phyloP scores from a whole-genome alignment of 495 filamentous ascomycete species.

The Xylaria sp. region DNA sequence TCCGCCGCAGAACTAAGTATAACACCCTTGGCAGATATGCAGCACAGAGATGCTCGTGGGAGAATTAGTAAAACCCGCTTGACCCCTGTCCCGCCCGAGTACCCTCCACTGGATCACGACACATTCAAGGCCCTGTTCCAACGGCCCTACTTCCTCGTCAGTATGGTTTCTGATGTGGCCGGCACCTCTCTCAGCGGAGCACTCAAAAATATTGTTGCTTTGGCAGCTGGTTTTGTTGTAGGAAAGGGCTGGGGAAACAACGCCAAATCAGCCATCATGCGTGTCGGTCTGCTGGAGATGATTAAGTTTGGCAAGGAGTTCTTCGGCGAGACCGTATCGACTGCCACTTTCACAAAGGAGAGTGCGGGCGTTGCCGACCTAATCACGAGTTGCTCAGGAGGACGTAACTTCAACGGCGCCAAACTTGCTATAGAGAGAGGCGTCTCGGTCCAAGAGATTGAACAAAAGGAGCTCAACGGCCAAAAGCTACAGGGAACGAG shows the following conservation, averaged over 20 bases:
- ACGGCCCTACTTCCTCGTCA: slow-evolving; percentile 96
- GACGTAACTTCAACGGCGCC: slow-evolving; percentile 92
- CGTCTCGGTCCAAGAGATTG: slow-evolving; percentile 83
- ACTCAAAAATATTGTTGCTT: slow-evolving; percentile 95
- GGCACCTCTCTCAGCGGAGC: slow-evolving; percentile 95
- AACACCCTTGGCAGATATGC: slow-evolving; percentile 45
- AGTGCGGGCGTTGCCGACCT: slow-evolving; percentile 95
- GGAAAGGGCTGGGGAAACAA: slow-evolving; percentile 98
- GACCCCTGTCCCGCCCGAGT: slow-evolving; percentile 75
- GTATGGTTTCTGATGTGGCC: slow-evolving; percentile 89
- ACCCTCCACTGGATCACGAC: slow-evolving; percentile 81
- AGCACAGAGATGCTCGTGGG: slow-evolving; percentile 70
- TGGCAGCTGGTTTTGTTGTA: slow-evolving; percentile 94
- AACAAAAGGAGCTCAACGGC: slow-evolving; percentile 89
- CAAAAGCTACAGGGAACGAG: slow-evolving; percentile 96
- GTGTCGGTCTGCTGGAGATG: slow-evolving; percentile 92
- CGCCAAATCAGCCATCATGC: slow-evolving; percentile 96
- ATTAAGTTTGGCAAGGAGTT: slow-evolving; percentile 93
- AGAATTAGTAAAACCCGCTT: slow-evolving; percentile 69
- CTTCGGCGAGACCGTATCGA: slow-evolving; percentile 79
- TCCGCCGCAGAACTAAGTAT: slow-evolving; percentile 67
- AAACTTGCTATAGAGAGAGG: slow-evolving; percentile 84
- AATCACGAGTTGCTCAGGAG: slow-evolving; percentile 90
- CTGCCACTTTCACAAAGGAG: slow-evolving; percentile 92
- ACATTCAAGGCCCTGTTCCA: slow-evolving; percentile 87